Conservation (phyloP, 139 green algal genomes). For the Auxenochlorella pyrenoidosa region DNA sequence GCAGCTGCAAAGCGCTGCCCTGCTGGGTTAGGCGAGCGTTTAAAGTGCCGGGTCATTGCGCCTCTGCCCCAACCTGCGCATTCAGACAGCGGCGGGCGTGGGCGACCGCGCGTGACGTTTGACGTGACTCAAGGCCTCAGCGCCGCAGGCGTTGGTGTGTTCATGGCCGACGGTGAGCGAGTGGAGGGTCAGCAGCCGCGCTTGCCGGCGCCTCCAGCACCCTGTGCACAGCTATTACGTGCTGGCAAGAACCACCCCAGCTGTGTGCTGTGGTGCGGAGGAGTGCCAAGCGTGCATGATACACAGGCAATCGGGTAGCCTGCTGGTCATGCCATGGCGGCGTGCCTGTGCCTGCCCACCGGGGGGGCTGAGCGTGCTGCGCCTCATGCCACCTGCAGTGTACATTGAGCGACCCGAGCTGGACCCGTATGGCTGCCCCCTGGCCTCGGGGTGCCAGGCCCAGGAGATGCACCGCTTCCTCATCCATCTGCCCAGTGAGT, state of each 20-base stretch:
- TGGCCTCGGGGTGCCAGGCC: slow-evolving; percentile 1
- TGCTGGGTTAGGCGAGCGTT: neutral
- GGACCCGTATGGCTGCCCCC: neutral
- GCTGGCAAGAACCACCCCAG: neutral
- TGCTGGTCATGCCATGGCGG: neutral
- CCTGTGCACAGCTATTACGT: neutral
- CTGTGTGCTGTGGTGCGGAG: no score
- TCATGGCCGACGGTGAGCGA: slow-evolving; percentile 54
- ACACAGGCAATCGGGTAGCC: no score
- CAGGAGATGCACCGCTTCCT: slow-evolving; percentile 70
- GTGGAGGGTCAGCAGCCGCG: neutral
- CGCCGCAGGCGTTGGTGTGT: slow-evolving; percentile 47
- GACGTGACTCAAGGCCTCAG: slow-evolving; percentile 76
- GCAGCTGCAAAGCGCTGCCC: neutral
- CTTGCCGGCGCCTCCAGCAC: neutral
- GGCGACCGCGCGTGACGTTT: slow-evolving; percentile 74
- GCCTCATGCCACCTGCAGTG: slow-evolving; percentile 6
- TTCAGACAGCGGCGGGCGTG: slow-evolving; percentile 67
- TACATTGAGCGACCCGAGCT: slow-evolving; percentile 44
- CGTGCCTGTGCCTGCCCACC: neutral
- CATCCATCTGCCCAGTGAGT: slow-evolving; percentile 41
- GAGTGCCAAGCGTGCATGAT: no score
- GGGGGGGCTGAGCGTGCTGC: no score
- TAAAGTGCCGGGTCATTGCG: neutral
- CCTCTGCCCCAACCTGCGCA: neutral